Conservation (phyloP, 768 basidiomycete genomes). For the Agrocybe praecox region DNA sequence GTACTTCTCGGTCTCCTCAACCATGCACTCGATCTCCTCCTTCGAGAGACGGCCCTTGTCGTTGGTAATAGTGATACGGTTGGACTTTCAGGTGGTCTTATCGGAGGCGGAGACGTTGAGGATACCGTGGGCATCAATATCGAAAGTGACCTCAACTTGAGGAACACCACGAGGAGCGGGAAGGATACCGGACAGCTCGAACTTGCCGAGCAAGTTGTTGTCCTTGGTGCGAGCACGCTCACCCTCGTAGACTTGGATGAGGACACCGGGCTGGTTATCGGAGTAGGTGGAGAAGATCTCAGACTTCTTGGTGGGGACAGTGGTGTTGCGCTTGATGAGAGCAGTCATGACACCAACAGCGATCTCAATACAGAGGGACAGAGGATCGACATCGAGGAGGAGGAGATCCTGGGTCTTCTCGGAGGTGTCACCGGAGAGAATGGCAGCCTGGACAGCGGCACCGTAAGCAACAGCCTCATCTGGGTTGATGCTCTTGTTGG, state of each 20-base stretch:
- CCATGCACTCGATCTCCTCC: conserved; percentile 99
- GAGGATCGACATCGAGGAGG: too few species aligned
- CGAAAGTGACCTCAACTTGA: conserved; percentile 97
- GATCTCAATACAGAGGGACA: too few species aligned
- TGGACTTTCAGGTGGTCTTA: conserved; percentile 97
- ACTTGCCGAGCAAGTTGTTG: conserved; percentile 98
- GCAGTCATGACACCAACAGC: too few species aligned
- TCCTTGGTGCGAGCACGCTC: conserved; percentile 98
- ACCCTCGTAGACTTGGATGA: conserved; percentile 98
- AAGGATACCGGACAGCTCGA: conserved; percentile 95
- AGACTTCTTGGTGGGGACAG: too few species aligned
- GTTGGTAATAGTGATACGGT: conserved; percentile 94
- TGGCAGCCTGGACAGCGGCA: too few species aligned
- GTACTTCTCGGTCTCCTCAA: conserved; percentile 91
- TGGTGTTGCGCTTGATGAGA: too few species aligned
- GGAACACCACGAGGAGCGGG: conserved; percentile 98
- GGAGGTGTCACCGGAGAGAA: too few species aligned
- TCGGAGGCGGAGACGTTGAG: conserved; percentile 94
- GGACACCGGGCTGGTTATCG: conserved; percentile 98
- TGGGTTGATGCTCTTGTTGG: too few species aligned
- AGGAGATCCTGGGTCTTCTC: too few species aligned
- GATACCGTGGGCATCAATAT: conserved; percentile 97
- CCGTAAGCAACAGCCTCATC: too few species aligned
- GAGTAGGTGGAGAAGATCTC: conserved; percentile 99
- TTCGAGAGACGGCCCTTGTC: conserved; percentile 97